Evolutionary conservation across 371 early-diverging fungal genomes (phyloP), one percentile per base, ranked within the genome.

Genomic region (Batkoa obscura): DNA sequence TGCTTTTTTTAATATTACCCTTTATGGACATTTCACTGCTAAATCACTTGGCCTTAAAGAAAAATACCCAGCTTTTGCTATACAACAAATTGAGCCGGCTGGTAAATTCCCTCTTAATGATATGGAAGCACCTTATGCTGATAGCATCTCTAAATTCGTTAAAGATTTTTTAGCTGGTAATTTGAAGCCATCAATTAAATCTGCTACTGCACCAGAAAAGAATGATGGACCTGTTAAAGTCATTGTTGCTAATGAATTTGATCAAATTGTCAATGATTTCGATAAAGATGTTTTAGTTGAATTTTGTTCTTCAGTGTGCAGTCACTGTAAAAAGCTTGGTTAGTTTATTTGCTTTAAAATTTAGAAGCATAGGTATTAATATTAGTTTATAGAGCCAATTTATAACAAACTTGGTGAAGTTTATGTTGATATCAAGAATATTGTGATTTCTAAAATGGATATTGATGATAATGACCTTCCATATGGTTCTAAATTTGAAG

Each of bases 391-490:
- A 15, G 65, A 36, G 0, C 68, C 68, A 13, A 65, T 57, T 51
- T 67, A 65, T 31, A 60, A 64, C n/a, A 56, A 65, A 53, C n/a
- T 67, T 9, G 68, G 63, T 36, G 62, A 36, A 39, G 61, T 64
- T 39, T 66, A 74, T 65, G 45, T 50, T 8, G 60, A 68, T 58
- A 67, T 67, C 61, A 53, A 59, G 39, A 59, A 64, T 52, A 64
- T 87, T 55, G 73, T 84, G 30, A 85, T 96, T 60, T 89, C 92
- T 70, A 94, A 94, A 79, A 76, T 94, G 81, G 95, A 95, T 62
- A 90, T 83, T 64, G 89, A 89, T 43, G 88, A 81, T 60, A 96
- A 96, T 72, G 97, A 96, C 60, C 62, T 95, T 46, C 94, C 96
- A 13, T 61, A 75, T 17, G 68, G 66, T 58, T 72, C 72, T 49